Conservation (phyloP, 306 rosid species). For the Begonia masoniana region DNA sequence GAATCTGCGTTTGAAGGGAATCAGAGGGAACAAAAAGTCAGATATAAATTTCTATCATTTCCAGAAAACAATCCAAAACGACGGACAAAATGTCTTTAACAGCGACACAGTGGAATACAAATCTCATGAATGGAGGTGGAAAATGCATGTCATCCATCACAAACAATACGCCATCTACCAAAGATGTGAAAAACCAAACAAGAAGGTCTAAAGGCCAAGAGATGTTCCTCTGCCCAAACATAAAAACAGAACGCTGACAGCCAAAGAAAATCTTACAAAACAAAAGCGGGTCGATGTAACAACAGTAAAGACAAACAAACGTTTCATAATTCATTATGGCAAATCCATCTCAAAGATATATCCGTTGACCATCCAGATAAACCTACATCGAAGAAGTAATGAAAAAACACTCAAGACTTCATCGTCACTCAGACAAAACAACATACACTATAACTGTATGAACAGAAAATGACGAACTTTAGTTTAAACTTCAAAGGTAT, state of each 20-base stretch:
- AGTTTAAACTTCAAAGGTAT: not conserved
- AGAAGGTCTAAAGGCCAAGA: conserved; percentile 8
- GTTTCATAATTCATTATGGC: too few relatives aligned
- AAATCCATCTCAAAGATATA: too few relatives aligned
- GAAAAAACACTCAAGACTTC: conserved; percentile 1
- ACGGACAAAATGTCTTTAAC: too few relatives aligned
- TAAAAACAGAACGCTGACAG: conserved; percentile 21
- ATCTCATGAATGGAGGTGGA: not conserved
- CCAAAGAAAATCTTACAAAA: not conserved
- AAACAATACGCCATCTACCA: conserved; percentile 4
- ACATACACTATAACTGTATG: conserved; percentile 49
- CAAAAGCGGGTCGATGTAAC: too few relatives aligned
- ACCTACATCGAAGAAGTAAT: not conserved
- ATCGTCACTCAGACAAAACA: conserved; percentile 52
- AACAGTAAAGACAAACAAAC: too few relatives aligned
- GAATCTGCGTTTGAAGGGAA: too few relatives aligned
- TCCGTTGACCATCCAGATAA: too few relatives aligned
- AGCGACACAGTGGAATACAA: too few relatives aligned
- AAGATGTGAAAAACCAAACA: conserved; percentile 7
- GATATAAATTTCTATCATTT: too few relatives aligned
- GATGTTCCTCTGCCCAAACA: conserved; percentile 36
- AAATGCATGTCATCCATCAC: conserved; percentile 4
- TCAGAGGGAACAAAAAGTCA: too few relatives aligned
- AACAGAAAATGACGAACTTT: conserved; percentile 1
- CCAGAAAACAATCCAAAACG: too few relatives aligned